Evolutionary conservation across 345 rosid genomes (phyloP), one percentile per base, ranked within the genome.

Genomic region (Moricandia arvensis): DNA sequence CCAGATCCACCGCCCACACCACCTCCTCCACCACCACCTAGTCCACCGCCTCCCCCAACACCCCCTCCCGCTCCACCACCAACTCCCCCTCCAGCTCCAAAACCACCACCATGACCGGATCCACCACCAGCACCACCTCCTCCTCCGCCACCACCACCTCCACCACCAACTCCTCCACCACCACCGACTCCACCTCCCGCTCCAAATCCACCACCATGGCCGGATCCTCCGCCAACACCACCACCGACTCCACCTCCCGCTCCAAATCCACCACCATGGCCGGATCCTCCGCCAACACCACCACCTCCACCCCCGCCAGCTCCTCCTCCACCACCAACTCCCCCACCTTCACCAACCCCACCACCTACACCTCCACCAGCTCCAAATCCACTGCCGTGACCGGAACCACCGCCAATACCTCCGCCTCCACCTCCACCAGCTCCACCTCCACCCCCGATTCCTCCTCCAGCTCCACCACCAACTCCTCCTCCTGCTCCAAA

Each of bases 71-170:
- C 51, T 13, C 87, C 85, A 2, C 66, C 78, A 7, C 87, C 88
- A 45, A 74, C 74, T 8, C 80, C 80, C 1, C 87, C 87, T 49
- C 87, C 87, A 2, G 81, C 76, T 2, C 93, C 88, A 4, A 69
- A 71, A 7, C 91, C 86, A 0, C 74, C 13, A 55, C 86, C 89
- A 0, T 83, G 84, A 10, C 91, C 91, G 3, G 84, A 79, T 6
- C 91, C 91, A 15, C 86, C 86, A 0, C 89, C 89, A 2, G 75
- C 75, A 26, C 92, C 88, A 0, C 83, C 83, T 1, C 75, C 85
- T 3, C 79, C 85, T 0, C 80, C 82, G 1, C 83, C 81, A 8
- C 79, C 86, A 11, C 76, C 82, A 1, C 45, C 59, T 9, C 82
- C 77, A 26, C 75, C 71, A 12, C 82, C n/a, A n/a, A n/a, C n/a